Base-by-base conservation (phyloP, 306 rosid genomes). In the Phaseolus lunatus region DNA sequence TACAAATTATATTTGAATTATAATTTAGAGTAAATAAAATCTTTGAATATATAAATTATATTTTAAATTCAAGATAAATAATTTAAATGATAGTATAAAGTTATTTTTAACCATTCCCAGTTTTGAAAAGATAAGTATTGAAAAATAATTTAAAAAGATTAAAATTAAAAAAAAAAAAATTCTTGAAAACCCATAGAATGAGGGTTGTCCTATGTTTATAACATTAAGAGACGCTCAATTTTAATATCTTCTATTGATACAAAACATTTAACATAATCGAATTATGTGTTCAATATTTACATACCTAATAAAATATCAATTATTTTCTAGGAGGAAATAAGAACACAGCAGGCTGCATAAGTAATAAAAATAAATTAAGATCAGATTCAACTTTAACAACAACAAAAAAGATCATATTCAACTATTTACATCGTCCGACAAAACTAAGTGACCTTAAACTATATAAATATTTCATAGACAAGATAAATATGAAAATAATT, bases 401-500 rank as follows among this genome's bases (percentile, higher is more conserved):
- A n/a, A n/a, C n/a, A n/a, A n/a, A 31, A 49, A 49, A n/a, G 0
- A 31, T 4, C 6, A 4, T 5, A 31, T 31, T 31, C 39, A 57
- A 9, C 56, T 13, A 44, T 48, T 75, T 45, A 59, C 52, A 62
- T 29, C 41, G 54, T 27, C 39, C 20, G 27, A 35, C 33, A 64
- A 64, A 14, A 10, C 53, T 15, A 48, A 48, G 29, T 48, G 63
- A 7, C 41, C 24, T 13, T 52, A 22, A 33, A 49, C 22, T 33
- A 3, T 41, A 41, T 33, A 49, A 57, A 57, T 41, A 24, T 15
- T 73, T 23, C 10, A 9, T 45, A 39, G 54, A 20, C 6, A 72
- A 53, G 20, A 72, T 33, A 31, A n/a, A 53, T 54, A 26, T 27
- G 35, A 75, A 61, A 52, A 66, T 61, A 71, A 71, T 37, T 63